Percentiles rank a stretch among this genome's conserved stretches.
These are phyloP conservation scores for Blastocystis sp. DNA, from an alignment of 352 stramenopile genomes.

Conservation along the genomic window DNA sequence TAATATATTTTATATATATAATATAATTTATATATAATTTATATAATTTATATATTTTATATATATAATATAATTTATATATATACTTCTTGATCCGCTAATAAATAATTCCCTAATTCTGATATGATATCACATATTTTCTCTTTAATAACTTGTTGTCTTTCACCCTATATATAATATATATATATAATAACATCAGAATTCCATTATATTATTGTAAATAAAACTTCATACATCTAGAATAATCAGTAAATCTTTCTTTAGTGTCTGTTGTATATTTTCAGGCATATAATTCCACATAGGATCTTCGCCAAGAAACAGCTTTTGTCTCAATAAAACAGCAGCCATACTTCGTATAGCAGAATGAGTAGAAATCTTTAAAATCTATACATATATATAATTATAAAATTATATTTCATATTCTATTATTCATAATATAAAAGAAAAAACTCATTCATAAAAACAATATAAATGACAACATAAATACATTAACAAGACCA, in stretches of 20 bases:
- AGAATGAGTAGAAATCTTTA: slow-evolving; percentile 8
- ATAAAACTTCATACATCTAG: slow-evolving; percentile 2
- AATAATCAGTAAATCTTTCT: slow-evolving; percentile 12
- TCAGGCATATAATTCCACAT: slow-evolving; percentile 5
- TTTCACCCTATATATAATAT: slow-evolving; percentile 5
- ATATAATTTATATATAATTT: too few species aligned
- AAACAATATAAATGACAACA: background rate
- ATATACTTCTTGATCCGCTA: too few species aligned
- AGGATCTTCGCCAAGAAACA: slow-evolving; percentile 2
- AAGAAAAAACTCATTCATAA: too few species aligned
- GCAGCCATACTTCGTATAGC: slow-evolving; percentile 24
- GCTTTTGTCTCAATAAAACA: slow-evolving; percentile 34
- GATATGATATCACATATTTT: slow-evolving; percentile 34
- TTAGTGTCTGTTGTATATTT: slow-evolving; percentile 16
- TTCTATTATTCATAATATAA: too few species aligned
- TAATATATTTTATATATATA: too few species aligned
- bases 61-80: too few species aligned
- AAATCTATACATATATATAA: slow-evolving; percentile 10
- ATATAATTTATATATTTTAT: too few species aligned
- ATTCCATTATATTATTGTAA: too few species aligned
- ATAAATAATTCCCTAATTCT: slow-evolving; percentile 20
- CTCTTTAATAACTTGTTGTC: slow-evolving; percentile 29
- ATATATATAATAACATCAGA: too few species aligned
- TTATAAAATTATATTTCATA: too few species aligned
- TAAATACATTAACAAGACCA: slow-evolving; percentile 8